These are phyloP conservation scores for Hexamita inflata DNA, from an alignment of 208 protist genomes.

Conservation along the genomic window DNA sequence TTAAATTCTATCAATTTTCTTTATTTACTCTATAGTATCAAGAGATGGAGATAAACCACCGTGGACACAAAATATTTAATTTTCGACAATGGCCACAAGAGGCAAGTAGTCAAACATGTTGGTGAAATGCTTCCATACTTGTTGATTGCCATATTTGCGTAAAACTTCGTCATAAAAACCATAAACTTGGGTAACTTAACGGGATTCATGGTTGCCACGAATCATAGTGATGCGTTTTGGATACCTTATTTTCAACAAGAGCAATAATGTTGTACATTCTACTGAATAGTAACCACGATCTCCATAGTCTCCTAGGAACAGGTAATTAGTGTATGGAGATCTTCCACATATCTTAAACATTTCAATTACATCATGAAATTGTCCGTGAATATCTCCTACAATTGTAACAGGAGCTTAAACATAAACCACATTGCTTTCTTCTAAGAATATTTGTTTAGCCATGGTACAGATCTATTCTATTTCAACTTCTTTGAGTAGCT, in stretches of 20 bases:
- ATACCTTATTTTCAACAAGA: conserved; percentile 81
- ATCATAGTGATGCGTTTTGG: conserved; percentile 78
- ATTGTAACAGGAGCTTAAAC: conserved; percentile 74
- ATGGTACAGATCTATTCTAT: conserved; percentile 52
- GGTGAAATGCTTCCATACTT: conserved; percentile 76
- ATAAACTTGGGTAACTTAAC: conserved; percentile 91
- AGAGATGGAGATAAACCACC: conserved; percentile 73
- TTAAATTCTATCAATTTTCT: conserved; percentile 38
- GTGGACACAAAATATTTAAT: conserved; percentile 86
- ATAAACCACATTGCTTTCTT: conserved; percentile 77
- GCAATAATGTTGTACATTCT: conserved; percentile 69
- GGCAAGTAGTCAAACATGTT: conserved; percentile 91
- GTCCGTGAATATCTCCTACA: conserved; percentile 79
- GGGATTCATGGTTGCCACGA: conserved; percentile 88
- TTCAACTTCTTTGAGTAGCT: conserved; percentile 43
- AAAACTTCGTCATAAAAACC: conserved; percentile 96
- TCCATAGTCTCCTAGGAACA: conserved; percentile 94
- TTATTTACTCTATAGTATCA: conserved; percentile 76
- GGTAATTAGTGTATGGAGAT: conserved; percentile 84
- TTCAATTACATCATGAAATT: conserved; percentile 91
- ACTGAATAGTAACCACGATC: conserved; percentile 78
- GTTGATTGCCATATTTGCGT: conserved; percentile 78
- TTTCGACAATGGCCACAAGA: conserved; percentile 83
- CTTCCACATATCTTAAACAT: conserved; percentile 82
- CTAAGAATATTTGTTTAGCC: conserved; percentile 67